Evolutionary conservation across 1,139 yeast species (phyloP).

Genomic region (Candida labiduridarum): DNA sequence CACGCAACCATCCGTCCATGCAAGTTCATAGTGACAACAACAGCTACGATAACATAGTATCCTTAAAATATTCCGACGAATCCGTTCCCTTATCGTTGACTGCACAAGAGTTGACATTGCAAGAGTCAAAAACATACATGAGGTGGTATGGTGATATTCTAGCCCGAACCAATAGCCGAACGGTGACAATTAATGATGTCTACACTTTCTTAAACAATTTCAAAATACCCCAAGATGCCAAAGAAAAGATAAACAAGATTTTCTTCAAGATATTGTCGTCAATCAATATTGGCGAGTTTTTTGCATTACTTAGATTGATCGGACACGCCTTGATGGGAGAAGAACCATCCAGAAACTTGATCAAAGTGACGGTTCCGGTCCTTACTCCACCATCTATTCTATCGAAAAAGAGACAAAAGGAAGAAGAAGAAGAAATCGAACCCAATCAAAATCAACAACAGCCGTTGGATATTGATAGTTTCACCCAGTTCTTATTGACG

Average conservation of each 20-base stretch:
- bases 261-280: constrained; percentile 53
- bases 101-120: constrained; percentile 59
- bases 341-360: constrained; percentile 53
- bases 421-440: constrained; percentile 39
- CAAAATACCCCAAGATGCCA: constrained; percentile 45
- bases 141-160: constrained; percentile 78
- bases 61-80: constrained; percentile 7
- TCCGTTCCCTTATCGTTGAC: constrained; percentile 62
- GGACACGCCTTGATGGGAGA: constrained; percentile 56
- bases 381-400: constrained; percentile 73
- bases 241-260: constrained; percentile 49
- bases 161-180: constrained; percentile 55
- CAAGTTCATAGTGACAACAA: constrained; percentile 13
- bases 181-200: constrained; percentile 63
- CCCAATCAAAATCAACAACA: constrained; percentile 22
- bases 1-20: constrained; percentile 3
- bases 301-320: constrained; percentile 66
- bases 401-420: constrained; percentile 53
- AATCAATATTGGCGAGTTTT: constrained; percentile 73
- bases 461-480: constrained; percentile 68
- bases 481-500: constrained; percentile 72
- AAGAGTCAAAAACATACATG: constrained; percentile 71
- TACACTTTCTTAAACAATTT: constrained; percentile 66
- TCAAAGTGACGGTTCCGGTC: constrained; percentile 55
- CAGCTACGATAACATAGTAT: constrained; percentile 11